These are phyloP conservation scores for Saccharomycopsis sp. DNA, from an alignment of 805 yeast genomes.

Conservation along the genomic window DNA sequence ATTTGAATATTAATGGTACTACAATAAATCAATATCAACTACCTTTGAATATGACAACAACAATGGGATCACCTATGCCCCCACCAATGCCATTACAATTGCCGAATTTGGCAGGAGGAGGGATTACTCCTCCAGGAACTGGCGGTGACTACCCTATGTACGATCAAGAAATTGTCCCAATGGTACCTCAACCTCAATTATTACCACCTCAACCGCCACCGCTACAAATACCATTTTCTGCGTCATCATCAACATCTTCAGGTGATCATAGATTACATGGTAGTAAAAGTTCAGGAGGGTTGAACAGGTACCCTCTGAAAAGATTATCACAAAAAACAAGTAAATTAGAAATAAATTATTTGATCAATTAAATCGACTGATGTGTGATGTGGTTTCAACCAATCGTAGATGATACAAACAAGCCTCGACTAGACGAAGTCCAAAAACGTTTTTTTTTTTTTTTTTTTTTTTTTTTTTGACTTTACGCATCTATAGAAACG, in stretches of 20 bases:
- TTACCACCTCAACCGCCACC: neutral
- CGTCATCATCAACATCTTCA: neutral
- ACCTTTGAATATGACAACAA: neutral
- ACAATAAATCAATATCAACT: neutral
- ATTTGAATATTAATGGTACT: neutral
- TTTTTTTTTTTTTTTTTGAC: too few relatives aligned
- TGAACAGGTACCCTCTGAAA: neutral
- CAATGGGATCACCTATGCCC: neutral
- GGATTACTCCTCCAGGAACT: too few relatives aligned
- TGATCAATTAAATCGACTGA: conserved; percentile 7
- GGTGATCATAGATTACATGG: neutral
- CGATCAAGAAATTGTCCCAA: neutral
- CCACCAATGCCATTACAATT: too few relatives aligned
- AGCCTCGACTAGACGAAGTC: too few relatives aligned
- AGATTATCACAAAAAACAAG: neutral
- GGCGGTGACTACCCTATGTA: neutral
- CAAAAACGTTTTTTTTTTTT: too few relatives aligned
- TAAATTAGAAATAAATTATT: conserved; percentile 4
- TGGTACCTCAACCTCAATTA: neutral
- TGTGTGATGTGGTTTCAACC: too few relatives aligned
- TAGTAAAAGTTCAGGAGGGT: neutral
- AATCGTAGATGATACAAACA: too few relatives aligned
- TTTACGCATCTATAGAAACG: too few relatives aligned
- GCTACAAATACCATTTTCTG: neutral
- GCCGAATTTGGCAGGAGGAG: too few relatives aligned